Conservation (phyloP, 1,284 basidiomycete genomes). For the Heliocybe sulcata region DNA sequence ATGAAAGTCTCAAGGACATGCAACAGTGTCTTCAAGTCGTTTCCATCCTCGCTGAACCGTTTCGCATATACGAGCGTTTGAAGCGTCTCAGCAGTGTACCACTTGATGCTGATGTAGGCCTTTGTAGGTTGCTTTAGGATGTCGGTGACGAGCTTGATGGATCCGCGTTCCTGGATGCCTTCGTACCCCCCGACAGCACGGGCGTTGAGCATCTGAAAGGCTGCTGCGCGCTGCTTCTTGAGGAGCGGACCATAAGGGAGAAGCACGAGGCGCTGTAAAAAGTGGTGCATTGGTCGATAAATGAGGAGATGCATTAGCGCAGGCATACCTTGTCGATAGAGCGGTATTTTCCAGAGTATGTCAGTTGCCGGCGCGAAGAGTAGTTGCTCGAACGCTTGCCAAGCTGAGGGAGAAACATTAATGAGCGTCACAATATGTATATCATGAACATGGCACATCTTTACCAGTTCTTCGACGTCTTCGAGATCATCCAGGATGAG, state of each 20-base stretch:
- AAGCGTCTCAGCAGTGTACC: conserved; percentile 5
- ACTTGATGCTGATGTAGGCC: conserved; percentile 5
- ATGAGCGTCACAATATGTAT: not conserved
- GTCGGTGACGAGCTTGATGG: conserved; percentile 5
- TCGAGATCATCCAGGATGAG: conserved; percentile 6
- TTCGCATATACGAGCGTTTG: conserved; percentile 3
- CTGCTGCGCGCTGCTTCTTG: not conserved
- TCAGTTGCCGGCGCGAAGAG: conserved; percentile 9
- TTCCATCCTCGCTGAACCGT: conserved; percentile 4
- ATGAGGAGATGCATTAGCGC: conserved; percentile 6
- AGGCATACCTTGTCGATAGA: conserved; percentile 7
- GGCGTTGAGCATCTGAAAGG: not conserved
- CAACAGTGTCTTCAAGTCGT: conserved; percentile 4
- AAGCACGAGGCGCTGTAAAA: conserved; percentile 7
- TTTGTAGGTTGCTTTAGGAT: conserved; percentile 3
- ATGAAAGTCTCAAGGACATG: conserved; percentile 6
- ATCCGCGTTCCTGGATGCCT: conserved; percentile 6
- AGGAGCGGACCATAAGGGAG: not conserved
- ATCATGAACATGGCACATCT: too few species aligned
- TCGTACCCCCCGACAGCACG: conserved; percentile 9
- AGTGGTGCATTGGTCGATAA: not conserved
- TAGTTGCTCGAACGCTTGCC: conserved; percentile 8
- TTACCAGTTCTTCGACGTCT: conserved; percentile 10
- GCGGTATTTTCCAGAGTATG: conserved; percentile 10
- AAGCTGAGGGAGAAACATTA: not conserved